A percentile compares a stretch with the other conserved stretches of the same genome.
These are phyloP conservation scores for Turritis glabra DNA, from an alignment of 345 rosid genomes.

Conservation along the genomic window DNA sequence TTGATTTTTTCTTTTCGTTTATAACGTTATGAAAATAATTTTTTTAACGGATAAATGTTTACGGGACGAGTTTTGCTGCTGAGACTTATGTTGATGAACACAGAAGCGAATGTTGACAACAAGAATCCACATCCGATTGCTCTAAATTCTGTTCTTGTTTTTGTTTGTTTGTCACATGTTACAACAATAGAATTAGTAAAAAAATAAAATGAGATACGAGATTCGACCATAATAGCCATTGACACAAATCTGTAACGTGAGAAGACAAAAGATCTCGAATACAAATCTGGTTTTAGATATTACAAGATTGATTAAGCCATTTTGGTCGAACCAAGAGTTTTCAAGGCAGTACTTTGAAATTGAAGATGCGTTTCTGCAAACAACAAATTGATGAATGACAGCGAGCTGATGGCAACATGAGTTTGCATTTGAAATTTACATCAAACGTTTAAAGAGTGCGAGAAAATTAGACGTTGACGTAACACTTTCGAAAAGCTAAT, in stretches of 20 bases:
- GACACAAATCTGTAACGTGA: no score
- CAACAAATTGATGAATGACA: no score
- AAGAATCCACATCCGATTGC: constrained; percentile 57
- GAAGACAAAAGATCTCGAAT: neutral
- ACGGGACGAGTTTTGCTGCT: constrained; percentile 73
- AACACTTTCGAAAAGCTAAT: no score
- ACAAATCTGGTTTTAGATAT: neutral
- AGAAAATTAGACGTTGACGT: no score
- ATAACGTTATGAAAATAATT: neutral
- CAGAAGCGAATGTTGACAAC: constrained; percentile 43
- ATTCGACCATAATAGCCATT: constrained; percentile 9
- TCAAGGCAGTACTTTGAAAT: constrained; percentile 51
- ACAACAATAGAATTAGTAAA: neutral
- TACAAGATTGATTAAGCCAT: neutral
- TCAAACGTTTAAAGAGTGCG: no score
- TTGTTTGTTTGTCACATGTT: neutral
- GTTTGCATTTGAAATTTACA: no score
- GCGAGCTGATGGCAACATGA: no score
- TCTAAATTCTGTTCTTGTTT: constrained; percentile 63
- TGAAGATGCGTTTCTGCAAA: no score
- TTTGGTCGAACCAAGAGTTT: no score
- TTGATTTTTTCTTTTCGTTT: neutral
- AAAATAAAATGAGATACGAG: no score
- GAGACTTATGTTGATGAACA: constrained; percentile 54
- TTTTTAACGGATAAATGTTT: neutral